Evolutionary conservation across 2,329 filamentous ascomycete genomes (phyloP).

Genomic region (Neofusicoccum parvum): DNA sequence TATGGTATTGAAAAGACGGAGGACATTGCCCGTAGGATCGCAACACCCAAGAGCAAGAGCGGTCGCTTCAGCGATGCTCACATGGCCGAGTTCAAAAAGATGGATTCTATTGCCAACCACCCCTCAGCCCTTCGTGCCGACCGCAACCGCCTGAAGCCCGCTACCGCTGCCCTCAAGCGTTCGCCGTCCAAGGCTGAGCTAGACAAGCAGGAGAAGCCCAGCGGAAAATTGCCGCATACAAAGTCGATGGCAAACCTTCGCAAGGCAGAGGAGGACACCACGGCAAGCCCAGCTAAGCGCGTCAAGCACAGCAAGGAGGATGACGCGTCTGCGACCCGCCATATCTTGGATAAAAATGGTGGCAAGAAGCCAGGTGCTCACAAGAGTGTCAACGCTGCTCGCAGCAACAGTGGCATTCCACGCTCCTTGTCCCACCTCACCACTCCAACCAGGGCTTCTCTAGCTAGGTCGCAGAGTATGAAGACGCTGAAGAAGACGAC

Average conservation of each 20-base stretch:
- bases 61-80: slow-evolving; percentile 83
- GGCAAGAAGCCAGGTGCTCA: slow-evolving; percentile 53
- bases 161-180: slow-evolving; percentile 32
- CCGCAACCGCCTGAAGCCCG: slow-evolving; percentile 56
- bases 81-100: slow-evolving; percentile 89
- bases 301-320: slow-evolving; percentile 67
- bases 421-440: slow-evolving; percentile 54
- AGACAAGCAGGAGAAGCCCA: slow-evolving; percentile 58
- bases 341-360: slow-evolving; percentile 42
- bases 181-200: slow-evolving; percentile 64
- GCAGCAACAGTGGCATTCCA: slow-evolving; percentile 44
- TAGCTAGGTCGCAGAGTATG: slow-evolving; percentile 62
- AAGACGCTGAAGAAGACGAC: slow-evolving; percentile 50
- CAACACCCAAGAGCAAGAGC: slow-evolving; percentile 74
- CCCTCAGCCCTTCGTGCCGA: slow-evolving; percentile 73
- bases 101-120: slow-evolving; percentile 92
- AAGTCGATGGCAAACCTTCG: slow-evolving; percentile 32
- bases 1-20: slow-evolving; percentile 43
- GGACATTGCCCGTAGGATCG: slow-evolving; percentile 67
- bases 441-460: slow-evolving; percentile 78
- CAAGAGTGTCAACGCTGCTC: slow-evolving; percentile 46
- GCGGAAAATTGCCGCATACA: slow-evolving; percentile 39
- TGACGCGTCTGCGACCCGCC: slow-evolving; percentile 68
- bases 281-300: slow-evolving; percentile 63
- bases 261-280: slow-evolving; percentile 33